Base-by-base conservation (phyloP, 2,329 filamentous ascomycete species). In the Trichophyton rubrum region DNA sequence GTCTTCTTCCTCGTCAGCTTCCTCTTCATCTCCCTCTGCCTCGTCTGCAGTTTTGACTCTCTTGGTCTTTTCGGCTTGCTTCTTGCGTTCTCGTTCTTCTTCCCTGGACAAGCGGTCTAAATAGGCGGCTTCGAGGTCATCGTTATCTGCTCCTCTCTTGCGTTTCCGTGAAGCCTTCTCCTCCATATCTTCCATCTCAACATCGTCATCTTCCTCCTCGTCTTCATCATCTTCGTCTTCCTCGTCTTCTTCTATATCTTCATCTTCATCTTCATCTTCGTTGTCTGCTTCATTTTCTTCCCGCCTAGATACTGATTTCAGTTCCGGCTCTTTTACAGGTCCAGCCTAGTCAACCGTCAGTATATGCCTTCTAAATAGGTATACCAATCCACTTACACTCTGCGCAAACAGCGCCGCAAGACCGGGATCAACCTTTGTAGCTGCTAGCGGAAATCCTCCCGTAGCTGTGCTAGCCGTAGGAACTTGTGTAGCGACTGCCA, bases 341-440 rank as follows among this genome's bases (percentile, higher is more conserved):
- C 74, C 74, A 47, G 73, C 68, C 74, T 76, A 65, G 20, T 9
- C 4, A 53, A 24, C 43, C 30, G 41, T 41, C 15, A 58, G 22
- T 40, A 53, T 45, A 45, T 20, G 1, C 30, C 3, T 13, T 45
- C 22, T 22, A 13, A n/a, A 24, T 24, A 1, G 43, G 15, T 22
- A 40, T 6, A 24, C 8, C 15, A 20, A 17, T 43, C 40, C 11
- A 80, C 85, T 76, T 80, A 89, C 87, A 78, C 87, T 90, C 61
- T 80, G 78, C 61, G 85, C 80, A 74, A 90, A 90, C 43, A 90
- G 79, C 63, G 85, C 84, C 68, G 85, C 80, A 66, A 90, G 77
- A 60, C 79, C 76, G 71, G 87, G 85, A 77, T 90, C 87, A 62
- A 90, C 78, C 62, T 79, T 78, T 71, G 82, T 82, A 59, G 85